Percentiles rank a stretch among this genome's conserved stretches.
Conservation (phyloP, 257 asterid genomes). For the Hygrophila difformis region DNA sequence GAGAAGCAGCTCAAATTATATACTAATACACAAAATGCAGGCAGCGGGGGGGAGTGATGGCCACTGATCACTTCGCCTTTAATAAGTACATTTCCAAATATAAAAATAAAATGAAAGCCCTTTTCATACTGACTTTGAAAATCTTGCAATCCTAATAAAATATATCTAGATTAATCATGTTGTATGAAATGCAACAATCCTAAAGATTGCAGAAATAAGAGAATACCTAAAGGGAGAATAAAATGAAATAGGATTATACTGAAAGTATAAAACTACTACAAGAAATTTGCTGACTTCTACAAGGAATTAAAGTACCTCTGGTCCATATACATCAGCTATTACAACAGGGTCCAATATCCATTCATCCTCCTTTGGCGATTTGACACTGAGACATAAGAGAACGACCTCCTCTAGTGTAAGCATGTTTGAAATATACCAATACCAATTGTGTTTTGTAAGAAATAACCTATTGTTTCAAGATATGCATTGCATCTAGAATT, state of each 20-base stretch:
- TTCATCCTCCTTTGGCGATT: constrained; percentile 62
- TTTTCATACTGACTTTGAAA: neutral
- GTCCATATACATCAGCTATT: constrained; percentile 81
- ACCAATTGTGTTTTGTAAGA: no score
- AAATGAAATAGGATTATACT: no score
- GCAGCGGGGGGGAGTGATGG: neutral
- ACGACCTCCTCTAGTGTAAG: constrained; percentile 17
- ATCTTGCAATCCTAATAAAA: no score
- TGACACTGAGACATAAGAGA: constrained; percentile 41
- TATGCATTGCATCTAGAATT: neutral
- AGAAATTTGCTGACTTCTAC: neutral
- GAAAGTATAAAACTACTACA: no score
- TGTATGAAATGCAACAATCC: no score
- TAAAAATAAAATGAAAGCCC: constrained; percentile 2
- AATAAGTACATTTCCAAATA: neutral
- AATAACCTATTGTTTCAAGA: neutral
- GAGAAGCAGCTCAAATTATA: neutral
- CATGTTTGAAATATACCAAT: neutral
- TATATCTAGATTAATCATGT: no score
- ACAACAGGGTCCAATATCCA: constrained; percentile 91
- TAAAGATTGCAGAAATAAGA: no score
- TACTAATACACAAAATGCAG: constrained; percentile 4
- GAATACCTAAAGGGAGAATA: no score
- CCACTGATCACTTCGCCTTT: neutral
- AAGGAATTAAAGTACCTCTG: constrained; percentile 49